Conservation (phyloP, 768 basidiomycete species). For the Suillus hirtellus region DNA sequence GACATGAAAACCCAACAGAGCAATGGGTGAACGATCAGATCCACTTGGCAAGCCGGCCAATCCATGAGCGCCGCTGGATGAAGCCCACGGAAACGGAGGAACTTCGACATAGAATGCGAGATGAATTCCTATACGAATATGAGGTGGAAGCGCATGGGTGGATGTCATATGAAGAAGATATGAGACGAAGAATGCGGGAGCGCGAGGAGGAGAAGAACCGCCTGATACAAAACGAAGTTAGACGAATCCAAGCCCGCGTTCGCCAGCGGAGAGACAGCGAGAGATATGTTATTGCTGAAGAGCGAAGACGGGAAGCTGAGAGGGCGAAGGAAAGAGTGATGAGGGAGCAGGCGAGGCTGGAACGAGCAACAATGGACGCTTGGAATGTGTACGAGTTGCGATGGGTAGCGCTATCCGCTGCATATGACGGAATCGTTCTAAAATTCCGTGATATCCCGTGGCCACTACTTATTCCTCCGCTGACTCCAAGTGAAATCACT, state of each 20-base stretch:
- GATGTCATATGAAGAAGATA: conserved; percentile 52
- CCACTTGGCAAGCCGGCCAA: conserved; percentile 35
- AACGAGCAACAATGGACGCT: conserved; percentile 49
- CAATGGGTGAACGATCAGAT: conserved; percentile 65
- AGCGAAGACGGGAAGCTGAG: conserved; percentile 39
- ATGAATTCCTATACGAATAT: conserved; percentile 53
- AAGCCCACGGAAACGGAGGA: conserved; percentile 30
- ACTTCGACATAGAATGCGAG: conserved; percentile 45
- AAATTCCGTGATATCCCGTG: conserved; percentile 70
- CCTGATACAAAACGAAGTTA: conserved; percentile 54
- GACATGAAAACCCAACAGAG: conserved; percentile 52
- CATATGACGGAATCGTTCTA: conserved; percentile 42
- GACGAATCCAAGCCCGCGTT: conserved; percentile 53
- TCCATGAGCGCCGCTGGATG: conserved; percentile 24
- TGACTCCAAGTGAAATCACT: conserved; percentile 49
- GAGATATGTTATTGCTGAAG: conserved; percentile 46
- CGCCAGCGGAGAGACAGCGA: conserved; percentile 52
- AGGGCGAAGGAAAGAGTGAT: conserved; percentile 43
- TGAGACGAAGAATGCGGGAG: conserved; percentile 45
- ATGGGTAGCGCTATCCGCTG: conserved; percentile 54
- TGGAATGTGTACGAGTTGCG: conserved; percentile 66
- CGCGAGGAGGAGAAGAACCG: conserved; percentile 43
- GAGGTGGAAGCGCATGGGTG: conserved; percentile 52
- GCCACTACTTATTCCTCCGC: conserved; percentile 55
- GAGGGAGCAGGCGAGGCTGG: conserved; percentile 41